Percentiles rank a stretch among this genome's conserved stretches.
phyloP scores from a whole-genome alignment of 140 eudicot species.

The Cichorium intybus region DNA sequence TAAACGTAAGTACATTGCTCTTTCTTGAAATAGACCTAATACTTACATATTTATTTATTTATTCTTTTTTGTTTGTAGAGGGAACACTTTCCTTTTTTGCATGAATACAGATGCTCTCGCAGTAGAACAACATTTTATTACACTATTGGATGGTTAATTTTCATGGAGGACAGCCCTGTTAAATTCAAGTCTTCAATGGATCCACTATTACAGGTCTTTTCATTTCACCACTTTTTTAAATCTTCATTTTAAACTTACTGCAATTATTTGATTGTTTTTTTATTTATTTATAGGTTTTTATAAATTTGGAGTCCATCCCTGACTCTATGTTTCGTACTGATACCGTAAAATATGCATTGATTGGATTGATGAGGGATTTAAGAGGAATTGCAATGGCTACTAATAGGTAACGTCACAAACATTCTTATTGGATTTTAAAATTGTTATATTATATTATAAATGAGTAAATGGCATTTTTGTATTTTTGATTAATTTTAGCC shows the following conservation, averaged over 20 bases:
- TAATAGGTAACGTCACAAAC: slow-evolving; percentile 47
- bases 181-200: slow-evolving; percentile 88
- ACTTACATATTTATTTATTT: slow-evolving; percentile 3
- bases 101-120: slow-evolving; percentile 75
- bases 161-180: slow-evolving; percentile 82
- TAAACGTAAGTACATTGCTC: too few species aligned
- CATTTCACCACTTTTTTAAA: not conserved
- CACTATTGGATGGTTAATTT: slow-evolving; percentile 83
- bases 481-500: slow-evolving; percentile 52
- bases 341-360: slow-evolving; percentile 71
- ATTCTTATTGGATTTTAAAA: not conserved
- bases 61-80: slow-evolving; percentile 47
- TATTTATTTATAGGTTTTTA: slow-evolving; percentile 65
- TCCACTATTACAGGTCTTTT: slow-evolving; percentile 65
- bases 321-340: slow-evolving; percentile 79
- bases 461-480: slow-evolving; percentile 5
- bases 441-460: not conserved
- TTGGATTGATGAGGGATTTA: slow-evolving; percentile 94
- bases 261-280: slow-evolving; percentile 5
- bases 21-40: too few species aligned
- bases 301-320: slow-evolving; percentile 71
- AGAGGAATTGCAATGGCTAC: slow-evolving; percentile 98
- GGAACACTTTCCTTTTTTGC: slow-evolving; percentile 84
- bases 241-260: not conserved
- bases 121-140: slow-evolving; percentile 93